Evolutionary conservation across 2,329 filamentous ascomycete genomes (phyloP), one percentile per base, ranked within the genome.

Genomic region (Colletotrichum coccodes): DNA sequence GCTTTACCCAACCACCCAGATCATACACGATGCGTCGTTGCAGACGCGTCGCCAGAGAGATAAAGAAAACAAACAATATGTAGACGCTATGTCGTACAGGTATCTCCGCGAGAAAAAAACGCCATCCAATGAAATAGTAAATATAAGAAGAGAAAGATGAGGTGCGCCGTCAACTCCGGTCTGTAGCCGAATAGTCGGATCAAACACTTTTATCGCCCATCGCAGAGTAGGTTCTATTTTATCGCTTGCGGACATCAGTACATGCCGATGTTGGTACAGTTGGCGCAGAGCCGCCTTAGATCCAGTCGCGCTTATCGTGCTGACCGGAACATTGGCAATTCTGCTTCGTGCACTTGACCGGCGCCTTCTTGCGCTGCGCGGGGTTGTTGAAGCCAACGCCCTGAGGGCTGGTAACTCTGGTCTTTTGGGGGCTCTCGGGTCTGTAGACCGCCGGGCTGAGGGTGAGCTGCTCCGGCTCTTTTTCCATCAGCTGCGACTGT

Each of bases 381-480:
- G 63, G 56, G 26, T 34, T 63, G 53, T 76, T 79, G 72, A 83
- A 83, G 34, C 82, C 82, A 23, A 83, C 83, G 1, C 82, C 83
- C 70, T 75, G 80, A 2, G 82, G 82, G 66, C 82, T 85, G 6
- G 81, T 78, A 14, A 84, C 73, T 71, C 79, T 83, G n/a, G 73
- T 70, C 11, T 68, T 72, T 8, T 71, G 73, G 7, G 79, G 75
- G 60, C 77, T 82, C 26, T 79, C 75, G 0, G 85, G 84, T 63
- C 79, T 82, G 74, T 90, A 90, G 5, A 89, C 85, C 1, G 82
- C 80, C 3, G 88, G 84, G 65, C 82, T 87, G 3, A 89, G 79
- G 1, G 81, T 84, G 26, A 79, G 76, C 34, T 80, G 73, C 14
- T 77, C 75, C 3, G 78, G 75, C 4, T 74, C 71, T 18, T 74